A percentile compares a stretch with the other conserved stretches of the same genome.
These are phyloP conservation scores for Peronosclerospora sorghi DNA, from an alignment of 352 stramenopile species.

Conservation along the genomic window DNA sequence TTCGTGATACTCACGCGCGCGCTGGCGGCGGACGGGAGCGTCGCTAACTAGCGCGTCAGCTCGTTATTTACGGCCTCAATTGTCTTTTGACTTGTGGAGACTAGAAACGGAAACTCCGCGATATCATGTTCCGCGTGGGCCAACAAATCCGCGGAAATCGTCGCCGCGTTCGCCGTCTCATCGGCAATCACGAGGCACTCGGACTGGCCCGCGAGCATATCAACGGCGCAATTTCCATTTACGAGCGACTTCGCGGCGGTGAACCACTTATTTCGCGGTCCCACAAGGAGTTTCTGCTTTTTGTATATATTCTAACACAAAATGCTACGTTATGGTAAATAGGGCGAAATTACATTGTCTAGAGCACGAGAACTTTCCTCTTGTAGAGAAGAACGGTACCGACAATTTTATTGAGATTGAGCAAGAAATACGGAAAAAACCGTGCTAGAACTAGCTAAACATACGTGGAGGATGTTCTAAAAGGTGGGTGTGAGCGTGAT, in stretches of 20 bases:
- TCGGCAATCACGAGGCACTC: conserved; percentile 98
- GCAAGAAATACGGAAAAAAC: no score
- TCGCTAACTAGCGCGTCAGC: conserved; percentile 63
- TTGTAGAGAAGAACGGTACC: no score
- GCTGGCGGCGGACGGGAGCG: conserved; percentile 50
- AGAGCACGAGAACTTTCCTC: no score
- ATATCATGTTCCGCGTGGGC: conserved; percentile 95
- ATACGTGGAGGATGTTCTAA: no score
- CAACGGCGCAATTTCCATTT: conserved; percentile 95
- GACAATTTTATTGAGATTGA: no score
- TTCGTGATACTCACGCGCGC: conserved; percentile 58
- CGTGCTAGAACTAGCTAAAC: no score
- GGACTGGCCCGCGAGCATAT: conserved; percentile 97
- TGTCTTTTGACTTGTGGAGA: conserved; percentile 79
- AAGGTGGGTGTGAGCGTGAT: no score
- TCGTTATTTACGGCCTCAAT: conserved; percentile 88
- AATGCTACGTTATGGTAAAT: no score
- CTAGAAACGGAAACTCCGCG: conserved; percentile 92
- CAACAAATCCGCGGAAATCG: conserved; percentile 66
- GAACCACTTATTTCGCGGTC: conserved; percentile 99
- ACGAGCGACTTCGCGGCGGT: conserved; percentile 97
- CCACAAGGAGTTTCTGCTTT: no score
- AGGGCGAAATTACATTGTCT: no score
- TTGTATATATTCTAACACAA: no score
- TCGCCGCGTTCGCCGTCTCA: conserved; percentile 59